Conservation (phyloP, 2,329 filamentous ascomycete species). For the Tolypocladium tundrense region DNA sequence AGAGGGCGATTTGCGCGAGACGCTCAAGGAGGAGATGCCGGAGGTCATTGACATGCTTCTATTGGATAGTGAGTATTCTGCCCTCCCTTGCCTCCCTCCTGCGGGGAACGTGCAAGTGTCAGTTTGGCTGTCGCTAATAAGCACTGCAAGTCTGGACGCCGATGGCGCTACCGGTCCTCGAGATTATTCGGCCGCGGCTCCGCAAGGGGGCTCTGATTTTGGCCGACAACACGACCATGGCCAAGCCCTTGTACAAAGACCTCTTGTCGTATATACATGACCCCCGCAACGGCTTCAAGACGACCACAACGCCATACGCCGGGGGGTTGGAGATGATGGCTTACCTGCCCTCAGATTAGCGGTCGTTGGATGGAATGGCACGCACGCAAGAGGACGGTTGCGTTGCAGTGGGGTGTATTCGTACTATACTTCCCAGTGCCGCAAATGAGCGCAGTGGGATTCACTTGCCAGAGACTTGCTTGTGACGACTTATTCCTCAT, state of each 20-base stretch:
- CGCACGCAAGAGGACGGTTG: not conserved
- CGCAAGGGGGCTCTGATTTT: conserved; percentile 36
- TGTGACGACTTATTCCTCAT: no score
- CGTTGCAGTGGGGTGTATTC: not conserved
- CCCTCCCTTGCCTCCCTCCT: not conserved
- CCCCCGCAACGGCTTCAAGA: conserved; percentile 37
- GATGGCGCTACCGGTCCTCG: conserved; percentile 41
- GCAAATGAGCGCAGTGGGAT: no score
- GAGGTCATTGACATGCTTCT: conserved; percentile 44
- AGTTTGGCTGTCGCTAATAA: not conserved
- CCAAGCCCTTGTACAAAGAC: conserved; percentile 29
- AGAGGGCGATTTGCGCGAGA: conserved; percentile 47
- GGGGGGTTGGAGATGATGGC: conserved; percentile 16
- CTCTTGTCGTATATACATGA: conserved; percentile 34
- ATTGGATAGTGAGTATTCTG: conserved; percentile 44
- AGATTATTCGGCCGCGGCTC: conserved; percentile 33
- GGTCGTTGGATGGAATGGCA: not conserved
- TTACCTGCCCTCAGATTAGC: not conserved
- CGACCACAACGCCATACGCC: conserved; percentile 16
- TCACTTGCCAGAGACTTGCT: no score
- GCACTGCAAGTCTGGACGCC: conserved; percentile 39
- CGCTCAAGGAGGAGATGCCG: conserved; percentile 32
- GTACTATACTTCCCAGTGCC: no score
- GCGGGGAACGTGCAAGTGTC: not conserved
- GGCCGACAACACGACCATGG: conserved; percentile 34